Base-by-base conservation (phyloP, 1,284 basidiomycete species). In the Trametes pubescens region DNA sequence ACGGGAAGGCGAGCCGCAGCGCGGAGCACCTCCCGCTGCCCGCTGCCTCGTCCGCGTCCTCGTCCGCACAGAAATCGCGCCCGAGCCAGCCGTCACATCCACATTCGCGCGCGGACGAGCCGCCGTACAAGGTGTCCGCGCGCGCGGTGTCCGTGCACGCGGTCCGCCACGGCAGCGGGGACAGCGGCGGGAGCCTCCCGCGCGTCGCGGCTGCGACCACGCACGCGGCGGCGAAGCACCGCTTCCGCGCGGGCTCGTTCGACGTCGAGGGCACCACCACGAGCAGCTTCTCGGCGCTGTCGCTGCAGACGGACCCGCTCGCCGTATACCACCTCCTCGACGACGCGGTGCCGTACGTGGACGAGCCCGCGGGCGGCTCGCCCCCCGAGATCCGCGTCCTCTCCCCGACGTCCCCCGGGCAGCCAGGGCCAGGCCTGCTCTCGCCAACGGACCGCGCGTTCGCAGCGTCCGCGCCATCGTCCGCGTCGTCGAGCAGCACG, bases 1-100 rank as follows among this genome's bases (percentile, higher is more conserved):
- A 79, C 6, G 67, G 87, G 49, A 91, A 89, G 72, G 73, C 82
- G 22, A 87, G 84, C 73, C 84, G 85, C 67, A 92, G 91, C 68
- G 85, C 83, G 37, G 90, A 91, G 72, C 79, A 81, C 61, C 43
- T 85, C 21, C 60, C 65, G 2, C 54, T 62, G 10, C 48, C 62
- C 9, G n/a, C 64, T 9, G 18, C 57, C 75, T 77, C 62, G 26
- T 65, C 67, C 51, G 56, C 67, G 9, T 65, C 67, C 51, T 57
- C 67, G 9, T 71, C 67, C 47, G 60, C 66, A 10, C 54, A 62
- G 16, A 43, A 16, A 16, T 4, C 47, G 35, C 55, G 44, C 43
- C 7, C 51, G 6, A 40, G 29, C 18, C 60, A 56, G 22, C 26
- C 29, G 8, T 13, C 48, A 24, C 57, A 51, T 29, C 32, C 38